phyloP scores from a whole-genome alignment of 2,329 filamentous ascomycete species.

The Trichophyton simii region DNA sequence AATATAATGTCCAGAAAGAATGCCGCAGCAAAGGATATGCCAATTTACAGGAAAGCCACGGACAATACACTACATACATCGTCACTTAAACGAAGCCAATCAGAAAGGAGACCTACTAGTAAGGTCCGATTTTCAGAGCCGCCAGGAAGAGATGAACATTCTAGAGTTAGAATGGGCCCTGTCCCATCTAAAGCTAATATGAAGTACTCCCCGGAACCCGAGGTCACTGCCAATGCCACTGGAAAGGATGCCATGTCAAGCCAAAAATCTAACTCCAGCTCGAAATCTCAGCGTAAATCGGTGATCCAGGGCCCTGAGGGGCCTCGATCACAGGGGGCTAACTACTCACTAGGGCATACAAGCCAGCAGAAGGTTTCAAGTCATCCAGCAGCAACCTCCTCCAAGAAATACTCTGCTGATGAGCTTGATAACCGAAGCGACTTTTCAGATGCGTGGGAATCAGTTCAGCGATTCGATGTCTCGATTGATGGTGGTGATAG shows the following conservation, averaged over 20 bases:
- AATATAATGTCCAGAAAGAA: background rate
- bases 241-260: background rate
- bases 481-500: background rate
- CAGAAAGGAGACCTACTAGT: conserved; percentile 6
- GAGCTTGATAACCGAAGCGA: background rate
- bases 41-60: background rate
- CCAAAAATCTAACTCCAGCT: background rate
- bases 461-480: background rate
- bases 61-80: background rate
- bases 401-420: background rate
- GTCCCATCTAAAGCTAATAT: conserved; percentile 7
- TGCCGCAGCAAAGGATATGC: background rate
- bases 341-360: background rate
- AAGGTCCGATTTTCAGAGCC: conserved; percentile 11
- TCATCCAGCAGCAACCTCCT: background rate
- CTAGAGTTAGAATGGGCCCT: conserved; percentile 7
- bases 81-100: conserved; percentile 1
- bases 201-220: background rate
- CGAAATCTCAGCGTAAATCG: background rate
- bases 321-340: background rate
- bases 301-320: background rate
- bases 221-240: background rate
- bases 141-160: background rate
- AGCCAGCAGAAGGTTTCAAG: background rate
- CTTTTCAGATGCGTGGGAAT: background rate